Base-by-base conservation (phyloP, 345 rosid genomes). In the Citrus sinensis region DNA sequence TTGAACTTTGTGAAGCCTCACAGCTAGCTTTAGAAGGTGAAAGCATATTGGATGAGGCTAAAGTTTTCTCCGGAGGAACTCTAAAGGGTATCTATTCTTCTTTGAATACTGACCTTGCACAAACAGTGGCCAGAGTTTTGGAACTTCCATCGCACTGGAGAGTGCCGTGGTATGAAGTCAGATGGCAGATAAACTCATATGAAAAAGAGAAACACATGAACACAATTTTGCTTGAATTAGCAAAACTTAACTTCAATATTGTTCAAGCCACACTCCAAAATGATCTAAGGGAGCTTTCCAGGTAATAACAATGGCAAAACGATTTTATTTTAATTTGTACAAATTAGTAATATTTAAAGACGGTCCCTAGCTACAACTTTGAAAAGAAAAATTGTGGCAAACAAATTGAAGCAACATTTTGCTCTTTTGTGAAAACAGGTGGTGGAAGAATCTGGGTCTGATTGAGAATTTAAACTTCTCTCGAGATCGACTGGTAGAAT, bases 361-460 rank as follows among this genome's bases (percentile, higher is more conserved):
- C 7, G n/a, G n/a, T 32, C 9, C 22, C n/a, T 2, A 3, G 51
- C 1, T 46, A 46, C 51, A 46, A 13, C 17, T 46, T 46, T 46
- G 51, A 46, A 46, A 46, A 46, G 11, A 46, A 13, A 46, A 46
- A 35, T 42, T 42, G 17, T 3, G 1, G 51, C 51, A 46, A 46
- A 46, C 1, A 46, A 46, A 32, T n/a, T 8, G 9, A 16, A 10
- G 30, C 22, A 55, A 29, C 5, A 25, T 17, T 19, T 59, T 40
- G 3, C 20, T 46, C 11, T 30, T 68, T 24, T 20, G 51, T 59
- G 51, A 32, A 7, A 61, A 54, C 60, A 87, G 93, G 79, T 90
- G 94, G 94, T 88, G 92, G 94, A 79, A 75, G 68, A 83, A 82
- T 71, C 70, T 86, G 51, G 85, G 79, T 19, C 63, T 88, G 20